Base-by-base conservation (phyloP, 257 asterid genomes). In the Ophiorrhiza pumila region DNA sequence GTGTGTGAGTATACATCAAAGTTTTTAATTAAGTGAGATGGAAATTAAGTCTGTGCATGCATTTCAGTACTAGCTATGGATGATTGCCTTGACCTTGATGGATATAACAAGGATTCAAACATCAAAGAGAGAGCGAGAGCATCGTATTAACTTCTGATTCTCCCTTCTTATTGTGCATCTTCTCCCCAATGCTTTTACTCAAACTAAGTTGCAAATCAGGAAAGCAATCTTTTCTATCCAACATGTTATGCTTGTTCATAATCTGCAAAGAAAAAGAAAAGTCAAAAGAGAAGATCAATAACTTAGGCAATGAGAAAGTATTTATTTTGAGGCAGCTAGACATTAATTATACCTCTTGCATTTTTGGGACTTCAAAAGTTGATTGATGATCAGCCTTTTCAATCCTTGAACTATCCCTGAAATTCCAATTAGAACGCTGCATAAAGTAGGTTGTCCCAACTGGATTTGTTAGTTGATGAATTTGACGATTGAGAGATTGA, bases 61-160 rank as follows among this genome's bases (percentile, higher is more conserved):
- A n/a, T 70, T 23, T 34, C 11, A 29, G 12, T 25, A 18, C 27
- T 67, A 45, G 31, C 56, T 47, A 34, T 5, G 50, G 10, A 47
- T 32, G 13, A 29, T 46, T 66, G 71, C 13, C 52, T n/a, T n/a
- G n/a, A n/a, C n/a, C n/a, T n/a, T n/a, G n/a, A n/a, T n/a, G n/a
- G n/a, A n/a, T n/a, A n/a, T 80, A 62, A 49, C 29, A 75, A 67
- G 49, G 83, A 79, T 39, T 80, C 80, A 41, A 83, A 78, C 39
- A 76, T 58, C 64, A 87, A 68, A 31, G 90, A 15, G 93, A 86
- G 39, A 93, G 95, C 56, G 98, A 93, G 71, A 93, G 96, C 88
- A 80, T 84, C 5, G 98, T 93, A 85, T 83, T 85, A 15, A 88
- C 85, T 50, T 85, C 91, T 5, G 87, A 76, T 46, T 76, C 84